These are phyloP conservation scores for Rhynchospora breviuscula DNA, from an alignment of 176 grass and related monocot genomes.

Conservation along the genomic window DNA sequence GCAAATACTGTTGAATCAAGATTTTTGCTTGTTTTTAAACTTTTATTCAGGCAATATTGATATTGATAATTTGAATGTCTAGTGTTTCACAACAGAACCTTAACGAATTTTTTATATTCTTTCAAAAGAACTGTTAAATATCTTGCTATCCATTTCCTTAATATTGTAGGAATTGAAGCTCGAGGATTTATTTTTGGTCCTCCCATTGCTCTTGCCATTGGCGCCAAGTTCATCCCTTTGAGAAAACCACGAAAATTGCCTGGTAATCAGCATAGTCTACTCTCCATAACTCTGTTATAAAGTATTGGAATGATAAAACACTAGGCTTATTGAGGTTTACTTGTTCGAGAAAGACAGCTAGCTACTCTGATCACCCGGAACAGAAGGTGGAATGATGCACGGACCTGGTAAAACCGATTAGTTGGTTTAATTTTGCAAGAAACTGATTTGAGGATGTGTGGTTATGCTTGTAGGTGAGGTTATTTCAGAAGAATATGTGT, in stretches of 20 bases:
- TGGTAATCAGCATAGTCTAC: slow-evolving; percentile 27
- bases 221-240: slow-evolving; percentile 91
- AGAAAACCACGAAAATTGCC: slow-evolving; percentile 90
- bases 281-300: neutral
- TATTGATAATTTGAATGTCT: neutral
- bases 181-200: slow-evolving; percentile 94
- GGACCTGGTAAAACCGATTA: neutral
- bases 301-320: neutral
- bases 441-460: neutral
- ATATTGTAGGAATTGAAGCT: slow-evolving; percentile 65
- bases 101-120: neutral
- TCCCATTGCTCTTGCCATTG: slow-evolving; percentile 57
- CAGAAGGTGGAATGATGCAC: neutral
- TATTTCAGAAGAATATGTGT: slow-evolving; percentile 72
- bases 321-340: neutral
- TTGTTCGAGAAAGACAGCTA: neutral
- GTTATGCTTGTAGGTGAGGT: slow-evolving; percentile 47
- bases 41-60: no score
- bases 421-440: neutral
- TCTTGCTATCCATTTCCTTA: neutral
- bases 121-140: neutral
- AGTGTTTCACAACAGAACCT: neutral
- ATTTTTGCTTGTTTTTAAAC: neutral
- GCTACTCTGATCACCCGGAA: neutral
- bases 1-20: neutral